Base-by-base conservation (phyloP, 164 flowering plant genomes). In the Sextonia rubra region DNA sequence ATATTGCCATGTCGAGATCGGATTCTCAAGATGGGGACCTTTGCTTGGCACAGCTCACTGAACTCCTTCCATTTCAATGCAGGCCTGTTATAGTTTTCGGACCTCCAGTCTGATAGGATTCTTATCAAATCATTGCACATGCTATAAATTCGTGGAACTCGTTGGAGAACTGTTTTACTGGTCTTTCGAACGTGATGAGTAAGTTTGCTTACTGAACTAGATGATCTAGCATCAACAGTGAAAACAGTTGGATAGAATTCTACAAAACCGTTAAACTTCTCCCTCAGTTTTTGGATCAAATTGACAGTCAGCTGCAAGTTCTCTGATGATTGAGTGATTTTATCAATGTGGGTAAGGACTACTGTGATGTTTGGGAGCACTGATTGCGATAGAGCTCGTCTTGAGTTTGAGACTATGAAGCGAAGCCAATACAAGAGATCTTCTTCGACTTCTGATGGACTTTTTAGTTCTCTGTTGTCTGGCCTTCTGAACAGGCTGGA, bases 151-250 rank as follows among this genome's bases (percentile, higher is more conserved):
- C 80, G 78, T 4, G 97, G 99, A 14, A 86, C 94, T 77, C 97
- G 76, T 77, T 93, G 87, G 55, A 91, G 90, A 47, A 91, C 74
- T 18, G 92, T 86, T 79, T 83, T 90, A 85, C 97, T 83, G 22
- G 94, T 87, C 71, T 71, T 85, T 23, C 85, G 79, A 63, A 93
- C 62, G 74, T 93, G 99, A 60, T 87, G 88, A 1, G 88, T 73
- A 64, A 95, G 88, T 81, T 83, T 91, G 71, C 86, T 87, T 20
- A 95, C 97, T 23, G 96, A 89, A 18, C 89, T 82, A 29, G 92
- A 81, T 68, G 98, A 91, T 80, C 99, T 89, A 62, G 93, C 98
- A 79, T 95, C 99, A n/a, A 93, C 83, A 11, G 97, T 93, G 81
- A 93, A 93, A 2, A 90, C 89, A 29, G 91, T 89, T 24, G 92